A percentile compares a stretch with the other conserved stretches of the same genome.
phyloP scores from a whole-genome alignment of 805 yeast species.

The Komagataella kurtzmanii region DNA sequence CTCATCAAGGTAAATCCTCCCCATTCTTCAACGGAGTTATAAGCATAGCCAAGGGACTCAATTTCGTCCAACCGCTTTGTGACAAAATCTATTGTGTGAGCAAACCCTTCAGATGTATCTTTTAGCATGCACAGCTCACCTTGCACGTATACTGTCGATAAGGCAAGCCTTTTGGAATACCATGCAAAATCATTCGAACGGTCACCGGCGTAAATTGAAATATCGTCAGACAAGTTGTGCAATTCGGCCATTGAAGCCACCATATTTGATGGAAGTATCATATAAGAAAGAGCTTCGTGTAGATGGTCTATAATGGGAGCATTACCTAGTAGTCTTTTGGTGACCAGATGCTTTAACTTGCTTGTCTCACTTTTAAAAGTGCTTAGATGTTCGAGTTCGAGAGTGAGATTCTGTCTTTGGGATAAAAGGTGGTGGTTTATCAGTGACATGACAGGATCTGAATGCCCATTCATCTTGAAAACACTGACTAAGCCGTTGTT shows the following conservation, averaged over 20 bases:
- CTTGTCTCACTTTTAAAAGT: slow-evolving; percentile 8
- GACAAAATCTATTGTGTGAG: slow-evolving; percentile 52
- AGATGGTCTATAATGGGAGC: slow-evolving; percentile 28
- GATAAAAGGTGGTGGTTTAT: slow-evolving; percentile 3
- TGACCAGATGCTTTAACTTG: slow-evolving; percentile 17
- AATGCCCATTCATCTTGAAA: slow-evolving; percentile 17
- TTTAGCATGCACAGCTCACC: slow-evolving; percentile 71
- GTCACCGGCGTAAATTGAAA: slow-evolving; percentile 72
- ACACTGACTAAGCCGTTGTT: slow-evolving; percentile 27
- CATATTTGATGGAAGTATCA: slow-evolving; percentile 54
- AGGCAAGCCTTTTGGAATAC: slow-evolving; percentile 75
- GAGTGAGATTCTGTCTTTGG: neutral
- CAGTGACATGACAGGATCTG: neutral
- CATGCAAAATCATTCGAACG: slow-evolving; percentile 71
- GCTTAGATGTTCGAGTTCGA: neutral
- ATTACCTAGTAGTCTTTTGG: slow-evolving; percentile 38
- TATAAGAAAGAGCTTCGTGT: slow-evolving; percentile 39
- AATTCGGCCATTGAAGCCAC: slow-evolving; percentile 49
- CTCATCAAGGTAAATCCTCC: slow-evolving; percentile 52
- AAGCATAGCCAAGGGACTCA: slow-evolving; percentile 42
- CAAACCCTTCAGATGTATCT: slow-evolving; percentile 45
- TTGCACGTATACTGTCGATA: slow-evolving; percentile 59
- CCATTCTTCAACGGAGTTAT: slow-evolving; percentile 67
- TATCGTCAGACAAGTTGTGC: slow-evolving; percentile 69
- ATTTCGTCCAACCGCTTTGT: slow-evolving; percentile 41